Evolutionary conservation across 1,139 yeast genomes (phyloP).

Genomic region (Geotrichum australiense): DNA sequence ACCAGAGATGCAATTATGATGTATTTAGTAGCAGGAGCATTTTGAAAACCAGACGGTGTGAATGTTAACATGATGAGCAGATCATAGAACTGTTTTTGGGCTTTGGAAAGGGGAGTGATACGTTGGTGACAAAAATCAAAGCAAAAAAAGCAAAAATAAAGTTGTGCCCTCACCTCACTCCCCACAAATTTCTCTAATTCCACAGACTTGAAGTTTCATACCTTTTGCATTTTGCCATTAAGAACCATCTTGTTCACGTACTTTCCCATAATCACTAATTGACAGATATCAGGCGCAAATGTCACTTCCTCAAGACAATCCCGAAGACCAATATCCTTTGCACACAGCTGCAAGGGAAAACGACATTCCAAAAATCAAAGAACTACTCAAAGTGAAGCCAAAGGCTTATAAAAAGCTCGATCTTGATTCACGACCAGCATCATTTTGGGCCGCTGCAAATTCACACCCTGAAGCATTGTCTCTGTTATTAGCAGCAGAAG

Average conservation of each 20-base stretch:
- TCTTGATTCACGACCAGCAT: constrained; percentile 70
- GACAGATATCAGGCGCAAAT: no score
- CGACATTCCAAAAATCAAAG: constrained; percentile 44
- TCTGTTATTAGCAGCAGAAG: constrained; percentile 40
- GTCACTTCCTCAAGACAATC: background rate
- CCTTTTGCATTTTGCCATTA: no score
- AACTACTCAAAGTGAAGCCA: constrained; percentile 45
- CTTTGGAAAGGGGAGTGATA: background rate
- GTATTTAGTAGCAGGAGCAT: constrained; percentile 51
- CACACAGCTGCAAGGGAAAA: constrained; percentile 59
- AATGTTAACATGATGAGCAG: constrained; percentile 31
- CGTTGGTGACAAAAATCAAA: background rate
- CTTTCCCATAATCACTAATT: no score
- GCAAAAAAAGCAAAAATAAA: background rate
- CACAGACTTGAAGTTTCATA: no score
- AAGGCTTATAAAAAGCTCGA: constrained; percentile 45
- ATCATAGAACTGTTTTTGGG: background rate
- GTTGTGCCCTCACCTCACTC: no score
- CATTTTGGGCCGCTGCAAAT: constrained; percentile 84
- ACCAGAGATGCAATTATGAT: constrained; percentile 40
- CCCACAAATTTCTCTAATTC: no score
- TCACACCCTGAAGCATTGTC: constrained; percentile 50
- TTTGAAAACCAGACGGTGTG: constrained; percentile 50
- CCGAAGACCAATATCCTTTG: constrained; percentile 28
- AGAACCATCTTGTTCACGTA: background rate